These are phyloP conservation scores for Fraxinus cuspidata DNA, from an alignment of 257 asterid species.

Conservation along the genomic window DNA sequence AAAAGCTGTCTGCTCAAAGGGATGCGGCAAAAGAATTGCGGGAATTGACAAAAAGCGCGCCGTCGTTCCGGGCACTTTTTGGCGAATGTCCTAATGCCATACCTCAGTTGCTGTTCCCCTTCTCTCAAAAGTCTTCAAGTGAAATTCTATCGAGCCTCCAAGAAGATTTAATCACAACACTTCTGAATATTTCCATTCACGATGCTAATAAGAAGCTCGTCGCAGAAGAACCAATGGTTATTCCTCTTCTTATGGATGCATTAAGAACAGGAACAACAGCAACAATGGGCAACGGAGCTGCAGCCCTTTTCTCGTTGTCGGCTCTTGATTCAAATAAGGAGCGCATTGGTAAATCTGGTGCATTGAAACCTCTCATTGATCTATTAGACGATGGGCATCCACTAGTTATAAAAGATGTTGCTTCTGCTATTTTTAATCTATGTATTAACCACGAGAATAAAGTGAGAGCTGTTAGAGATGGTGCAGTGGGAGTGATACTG, in stretches of 20 bases:
- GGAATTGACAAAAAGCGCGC: slow-evolving; percentile 57
- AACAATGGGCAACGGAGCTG: slow-evolving; percentile 85
- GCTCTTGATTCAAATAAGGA: slow-evolving; percentile 76
- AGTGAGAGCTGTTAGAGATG: slow-evolving; percentile 68
- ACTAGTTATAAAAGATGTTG: slow-evolving; percentile 68
- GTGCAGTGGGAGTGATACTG: slow-evolving; percentile 66
- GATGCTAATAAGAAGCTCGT: slow-evolving; percentile 83
- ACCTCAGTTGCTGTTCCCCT: slow-evolving; percentile 62
- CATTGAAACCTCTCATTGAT: slow-evolving; percentile 60
- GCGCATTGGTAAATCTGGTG: slow-evolving; percentile 71
- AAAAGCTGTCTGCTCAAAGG: slow-evolving; percentile 51
- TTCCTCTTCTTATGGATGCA: slow-evolving; percentile 68
- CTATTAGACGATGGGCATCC: slow-evolving; percentile 75
- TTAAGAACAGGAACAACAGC: slow-evolving; percentile 58
- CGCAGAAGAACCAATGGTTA: slow-evolving; percentile 67
- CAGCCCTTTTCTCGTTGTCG: slow-evolving; percentile 75
- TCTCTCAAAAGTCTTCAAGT: slow-evolving; percentile 33
- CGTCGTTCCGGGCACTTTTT: slow-evolving; percentile 77
- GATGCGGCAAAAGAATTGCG: slow-evolving; percentile 80
- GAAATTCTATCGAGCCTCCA: slow-evolving; percentile 54
- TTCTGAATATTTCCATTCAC: slow-evolving; percentile 77
- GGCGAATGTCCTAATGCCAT: slow-evolving; percentile 59
- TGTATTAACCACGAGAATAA: slow-evolving; percentile 75
- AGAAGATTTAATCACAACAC: slow-evolving; percentile 81
- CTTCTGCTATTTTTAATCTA: slow-evolving; percentile 73